Base-by-base conservation (phyloP, 108 stramenopile species). In the Nannochloropsis salina region DNA sequence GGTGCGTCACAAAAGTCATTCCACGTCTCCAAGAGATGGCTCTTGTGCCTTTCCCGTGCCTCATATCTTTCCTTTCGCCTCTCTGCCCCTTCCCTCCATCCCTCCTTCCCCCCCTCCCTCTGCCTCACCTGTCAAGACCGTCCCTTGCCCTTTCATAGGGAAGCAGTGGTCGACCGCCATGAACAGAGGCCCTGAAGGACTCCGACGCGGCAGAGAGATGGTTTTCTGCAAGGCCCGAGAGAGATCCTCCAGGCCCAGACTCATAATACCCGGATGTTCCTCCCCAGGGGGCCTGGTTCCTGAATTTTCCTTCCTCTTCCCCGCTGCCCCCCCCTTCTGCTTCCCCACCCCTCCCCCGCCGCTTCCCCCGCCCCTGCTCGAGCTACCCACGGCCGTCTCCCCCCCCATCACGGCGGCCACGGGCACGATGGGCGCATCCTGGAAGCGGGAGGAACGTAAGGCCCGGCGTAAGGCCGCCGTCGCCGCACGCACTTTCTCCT, bases 41-140 rank as follows among this genome's bases (percentile, higher is more conserved):
- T 31, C 31, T 31, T 31, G 31, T 31, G 31, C 31, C 61, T n/a
- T n/a, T 74, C 61, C 61, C 61, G 15, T 15, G 47, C 47, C 1
- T 51, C 47, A 10, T 51, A 31, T 15, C 47, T 51, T 51, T 15
- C 47, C 47, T 15, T 51, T 15, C 47, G 10, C 15, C 10, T 51
- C 15, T 15, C 47, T 15, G 10, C 47, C 15, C 1, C 44, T 45
- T 43, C 21, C 80, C 31, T 83, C 45, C 22, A 22, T 31, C 21
- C 31, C 74, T 51, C 51, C 84, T 20, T 81, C 79, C 5, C 43
- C 44, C 81, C 99, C 99, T 22, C 88, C 89, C 6, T 98, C 90
- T 81, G 94, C 94, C 8, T 97, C 98, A 44, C 98, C 98, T 9
- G 99, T 99, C 82, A 98, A 86, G 20, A 99, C 96, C 12, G 99